A percentile compares a stretch with the other conserved stretches of the same genome.
phyloP scores from a whole-genome alignment of 345 rosid species.

The Mangifera indica region DNA sequence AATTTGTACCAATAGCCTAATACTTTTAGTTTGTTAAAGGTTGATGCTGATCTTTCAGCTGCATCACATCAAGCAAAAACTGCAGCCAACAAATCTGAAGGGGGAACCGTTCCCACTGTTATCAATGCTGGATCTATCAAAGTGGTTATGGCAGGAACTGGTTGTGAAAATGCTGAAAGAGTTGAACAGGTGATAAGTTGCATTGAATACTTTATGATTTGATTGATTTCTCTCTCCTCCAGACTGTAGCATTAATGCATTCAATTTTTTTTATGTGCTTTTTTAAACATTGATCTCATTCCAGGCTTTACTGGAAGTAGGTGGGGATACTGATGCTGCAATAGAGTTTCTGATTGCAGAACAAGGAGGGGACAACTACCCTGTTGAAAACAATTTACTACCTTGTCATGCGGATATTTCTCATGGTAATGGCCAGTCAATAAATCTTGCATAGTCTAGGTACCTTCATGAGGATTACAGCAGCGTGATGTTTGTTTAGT shows the following conservation, averaged over 20 bases:
- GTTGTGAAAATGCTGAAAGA: slow-evolving; percentile 62
- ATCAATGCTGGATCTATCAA: slow-evolving; percentile 57
- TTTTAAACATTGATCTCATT: slow-evolving; percentile 18
- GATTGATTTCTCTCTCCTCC: slow-evolving; percentile 8
- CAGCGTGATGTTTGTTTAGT: not conserved
- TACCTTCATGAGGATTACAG: not conserved
- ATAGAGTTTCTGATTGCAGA: slow-evolving; percentile 80
- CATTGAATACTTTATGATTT: not conserved
- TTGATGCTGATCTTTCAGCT: slow-evolving; percentile 78
- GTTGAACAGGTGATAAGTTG: slow-evolving; percentile 60
- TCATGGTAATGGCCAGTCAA: slow-evolving; percentile 56
- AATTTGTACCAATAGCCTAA: slow-evolving; percentile 37
- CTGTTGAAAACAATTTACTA: slow-evolving; percentile 33
- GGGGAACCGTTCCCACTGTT: slow-evolving; percentile 28
- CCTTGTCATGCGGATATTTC: slow-evolving; percentile 32
- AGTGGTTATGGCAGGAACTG: slow-evolving; percentile 78
- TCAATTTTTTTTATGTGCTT: not conserved
- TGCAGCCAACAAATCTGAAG: slow-evolving; percentile 46
- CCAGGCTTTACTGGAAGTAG: slow-evolving; percentile 71
- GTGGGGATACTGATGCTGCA: slow-evolving; percentile 81
- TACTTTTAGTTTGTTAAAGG: slow-evolving; percentile 69
- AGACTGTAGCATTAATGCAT: not conserved
- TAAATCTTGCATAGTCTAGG: slow-evolving; percentile 23
- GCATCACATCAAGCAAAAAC: slow-evolving; percentile 65
- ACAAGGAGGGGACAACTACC: slow-evolving; percentile 39